Evolutionary conservation across 176 grass and related monocot species (phyloP), one percentile per base, ranked within the genome.

Genomic region (Oryza rufipogon): DNA sequence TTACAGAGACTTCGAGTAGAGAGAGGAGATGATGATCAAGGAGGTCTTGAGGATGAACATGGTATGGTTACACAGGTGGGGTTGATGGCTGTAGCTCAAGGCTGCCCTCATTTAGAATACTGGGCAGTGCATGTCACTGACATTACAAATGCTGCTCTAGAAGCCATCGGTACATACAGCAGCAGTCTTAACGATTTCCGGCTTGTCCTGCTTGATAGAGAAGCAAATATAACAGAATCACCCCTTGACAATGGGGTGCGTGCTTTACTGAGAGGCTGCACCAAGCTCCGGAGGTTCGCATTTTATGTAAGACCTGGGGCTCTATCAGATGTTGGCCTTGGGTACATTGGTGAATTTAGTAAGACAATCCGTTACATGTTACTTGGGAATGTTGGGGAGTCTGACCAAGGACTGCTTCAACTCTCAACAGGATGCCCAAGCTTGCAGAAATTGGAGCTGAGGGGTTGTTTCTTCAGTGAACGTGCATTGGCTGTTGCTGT

Each of bases 121-220:
- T 87, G 92, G 69, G 96, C 93, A 10, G 76, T 92, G 83, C 94
- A 99, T 81, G 90, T 94, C 22, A 91, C 93, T 42, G 93, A 99
- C 77, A 99, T 99, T 80, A 94, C 96, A 78, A 99, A 99, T 93
- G 91, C 91, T 76, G 96, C 96, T 86, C 84, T 99, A 20, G 90
- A 96, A 44, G 82, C 91, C 11, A 77, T 99, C 4, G 96, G 96
- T 71, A 87, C 87, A 45, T 68, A 80, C 83, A 83, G 87, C 86
- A 94, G 80, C 90, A 96, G 94, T 78, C 89, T 99, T 39, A 91
- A 91, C 7, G 96, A 99, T 84, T 99, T 99, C 78, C 93, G 96
- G 68, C 93, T 99, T 79, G 96, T 99, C 70, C 80, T 99, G 45
- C 93, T 99, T 51, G 96, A 96, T 77, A 94, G 89, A 94, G 81